Percentiles rank a stretch among this genome's conserved stretches.
These are phyloP conservation scores for Artemisia argyi DNA, from an alignment of 129 eudicot genomes.

Conservation along the genomic window DNA sequence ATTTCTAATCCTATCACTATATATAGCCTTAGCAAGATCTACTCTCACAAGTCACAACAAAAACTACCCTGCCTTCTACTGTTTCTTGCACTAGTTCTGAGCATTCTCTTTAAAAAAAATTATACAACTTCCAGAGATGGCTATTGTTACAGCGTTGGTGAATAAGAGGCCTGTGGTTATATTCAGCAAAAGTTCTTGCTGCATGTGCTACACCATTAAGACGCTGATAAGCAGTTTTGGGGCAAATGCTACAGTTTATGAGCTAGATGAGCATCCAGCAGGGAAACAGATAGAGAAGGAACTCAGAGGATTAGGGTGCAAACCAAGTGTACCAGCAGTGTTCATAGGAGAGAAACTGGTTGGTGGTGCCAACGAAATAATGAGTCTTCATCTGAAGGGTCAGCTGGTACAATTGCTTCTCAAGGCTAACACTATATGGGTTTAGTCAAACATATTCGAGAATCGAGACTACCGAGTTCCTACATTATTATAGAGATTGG, in stretches of 20 bases:
- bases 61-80: not conserved
- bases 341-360: slow-evolving; percentile 57
- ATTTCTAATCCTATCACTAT: slow-evolving; percentile 29
- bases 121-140: slow-evolving; percentile 34
- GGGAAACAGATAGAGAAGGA: slow-evolving; percentile 59
- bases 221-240: slow-evolving; percentile 66
- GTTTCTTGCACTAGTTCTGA: slow-evolving; percentile 3
- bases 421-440: slow-evolving; percentile 83
- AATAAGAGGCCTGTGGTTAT: slow-evolving; percentile 61
- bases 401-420: slow-evolving; percentile 63
- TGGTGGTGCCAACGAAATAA: slow-evolving; percentile 80
- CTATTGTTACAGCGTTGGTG: slow-evolving; percentile 41
- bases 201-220: slow-evolving; percentile 64
- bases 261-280: slow-evolving; percentile 63
- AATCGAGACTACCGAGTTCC: slow-evolving; percentile 5
- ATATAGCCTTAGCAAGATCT: slow-evolving; percentile 21
- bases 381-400: slow-evolving; percentile 75
- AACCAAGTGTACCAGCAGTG: slow-evolving; percentile 72
- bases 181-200: slow-evolving; percentile 64
- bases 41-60: slow-evolving; percentile 29
- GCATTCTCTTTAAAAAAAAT: not conserved
- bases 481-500: slow-evolving; percentile 1
- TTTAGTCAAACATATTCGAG: slow-evolving; percentile 36
- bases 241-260: slow-evolving; percentile 62
- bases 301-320: slow-evolving; percentile 46